Evolutionary conservation across 257 asterid genomes (phyloP), one percentile per base, ranked within the genome.

Genomic region (Scutellaria barbata): DNA sequence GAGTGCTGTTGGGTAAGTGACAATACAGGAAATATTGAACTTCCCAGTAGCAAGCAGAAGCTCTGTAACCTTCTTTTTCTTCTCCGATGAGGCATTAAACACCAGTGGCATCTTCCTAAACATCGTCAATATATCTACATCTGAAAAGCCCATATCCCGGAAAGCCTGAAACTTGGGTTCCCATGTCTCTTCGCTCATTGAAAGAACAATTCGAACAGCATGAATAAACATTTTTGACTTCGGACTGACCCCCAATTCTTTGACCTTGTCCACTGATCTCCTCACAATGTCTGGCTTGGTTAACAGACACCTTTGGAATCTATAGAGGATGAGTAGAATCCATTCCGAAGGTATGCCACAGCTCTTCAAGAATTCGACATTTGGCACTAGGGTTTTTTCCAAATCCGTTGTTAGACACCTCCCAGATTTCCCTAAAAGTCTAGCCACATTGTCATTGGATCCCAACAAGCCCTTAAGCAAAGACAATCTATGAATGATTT

Each of bases 281-380:
- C 8, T 33, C 20, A 57, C 1, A 5, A 6, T 6, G 12, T 57
- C 63, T 5, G 63, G 63, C 43, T 57, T 57, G 20, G 14, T 10
- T 42, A 30, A 1, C 1, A 57, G 5, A 33, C 43, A 57, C 12
- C 20, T 6, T 42, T 17, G 43, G 12, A 30, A 13, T 30, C 1
- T 1, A 30, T 1, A 5, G 43, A 57, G 6, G 10, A 33, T 0
- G 1, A 13, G 2, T 2, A 1, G 45, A 9, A 57, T 33, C 33
- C 63, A 6, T 0, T 57, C 5, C 43, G 33, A 30, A 12, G 42
- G 43, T 12, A 55, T 10, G 16, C 62, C 89, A 25, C 81, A 74
- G 25, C 79, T 77, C 74, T 69, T 53, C 76, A 84, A 42, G 30
- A 71, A 69, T 41, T 77, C 61, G 7, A 84, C 42, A 65, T 84